Conservation (phyloP, 768 basidiomycete species). For the Phlebiopsis flavidoalba region DNA sequence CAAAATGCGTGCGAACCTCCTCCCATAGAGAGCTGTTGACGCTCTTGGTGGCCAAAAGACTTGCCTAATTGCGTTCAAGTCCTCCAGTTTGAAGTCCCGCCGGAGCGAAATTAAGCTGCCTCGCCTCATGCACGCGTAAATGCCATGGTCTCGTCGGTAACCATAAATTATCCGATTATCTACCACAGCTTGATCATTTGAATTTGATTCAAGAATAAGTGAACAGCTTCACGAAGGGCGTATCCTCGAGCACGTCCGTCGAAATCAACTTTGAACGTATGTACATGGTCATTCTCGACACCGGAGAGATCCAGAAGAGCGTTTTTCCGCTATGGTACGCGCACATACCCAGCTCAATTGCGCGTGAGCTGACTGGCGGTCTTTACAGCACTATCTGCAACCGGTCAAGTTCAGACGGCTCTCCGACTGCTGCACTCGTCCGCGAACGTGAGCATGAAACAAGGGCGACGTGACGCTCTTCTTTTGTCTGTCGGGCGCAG, state of each 20-base stretch:
- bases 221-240: slow-evolving; percentile 99
- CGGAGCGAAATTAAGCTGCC: too few relatives aligned
- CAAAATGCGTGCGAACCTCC: too few relatives aligned
- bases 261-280: slow-evolving; percentile 99
- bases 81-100: too few relatives aligned
- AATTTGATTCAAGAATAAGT: too few relatives aligned
- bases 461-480: slow-evolving; percentile 94
- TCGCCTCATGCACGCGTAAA: too few relatives aligned
- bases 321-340: slow-evolving; percentile 96
- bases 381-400: slow-evolving; percentile 84
- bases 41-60: too few relatives aligned
- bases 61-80: too few relatives aligned
- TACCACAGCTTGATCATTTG: too few relatives aligned
- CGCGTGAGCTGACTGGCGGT: slow-evolving; percentile 6
- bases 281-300: slow-evolving; percentile 99
- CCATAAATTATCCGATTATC: too few relatives aligned
- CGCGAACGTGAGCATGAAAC: slow-evolving; percentile 89
- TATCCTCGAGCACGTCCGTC: slow-evolving; percentile 98
- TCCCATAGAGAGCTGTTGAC: too few relatives aligned
- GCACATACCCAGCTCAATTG: not conserved
- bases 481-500: slow-evolving; percentile 97
- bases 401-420: slow-evolving; percentile 98
- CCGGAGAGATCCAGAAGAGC: slow-evolving; percentile 99
- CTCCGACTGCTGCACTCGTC: slow-evolving; percentile 97
- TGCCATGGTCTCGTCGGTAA: too few relatives aligned